Base-by-base conservation (phyloP, 345 rosid genomes). In the Aquilaria malaccensis region DNA sequence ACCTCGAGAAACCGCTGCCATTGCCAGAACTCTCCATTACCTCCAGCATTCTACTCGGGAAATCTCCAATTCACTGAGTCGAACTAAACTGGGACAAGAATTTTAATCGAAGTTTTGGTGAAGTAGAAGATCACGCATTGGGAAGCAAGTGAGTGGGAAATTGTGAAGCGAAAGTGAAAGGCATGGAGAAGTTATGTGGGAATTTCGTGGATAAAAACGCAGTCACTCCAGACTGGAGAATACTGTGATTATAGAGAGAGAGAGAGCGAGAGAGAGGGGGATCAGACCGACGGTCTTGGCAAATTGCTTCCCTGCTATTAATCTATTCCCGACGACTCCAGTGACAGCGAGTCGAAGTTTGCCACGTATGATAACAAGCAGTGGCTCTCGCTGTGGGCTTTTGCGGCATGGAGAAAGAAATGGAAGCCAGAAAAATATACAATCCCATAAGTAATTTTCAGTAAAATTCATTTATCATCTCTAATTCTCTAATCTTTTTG, bases 21-120 rank as follows among this genome's bases (percentile, higher is more conserved):
- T 75, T 80, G 68, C 80, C 77, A 33, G 94, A 76, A 75, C 86
- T 87, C 74, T 80, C 89, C 64, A 74, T 69, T 68, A 83, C 74
- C 67, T 87, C 90, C 67, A 87, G 68, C 96, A 88, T 62, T 72
- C 67, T 64, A 79, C 74, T 22, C 83, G 72, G 68, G 77, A 56
- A 53, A 13, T 30, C 48, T 63, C 43, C 54, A 56, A 65, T 69
- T 49, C 66, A 32, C 56, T 37, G 3, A 67, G 29, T 45, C 45
- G 58, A 43, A 33, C 30, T 11, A 37, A 65, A 60, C 48, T n/a
- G 15, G 15, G 41, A 52, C 12, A 61, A 55, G 57, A 60, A 57
- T 53, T 63, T 55, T 56, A 57, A 69, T 57, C 65, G 47, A 73
- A 61, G 75, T 58, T 67, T 54, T 13, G 66, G 31, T 9, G 11